Evolutionary conservation across 176 grass and related monocot species (phyloP).

Genomic region (Cenchrus fungigraminus): DNA sequence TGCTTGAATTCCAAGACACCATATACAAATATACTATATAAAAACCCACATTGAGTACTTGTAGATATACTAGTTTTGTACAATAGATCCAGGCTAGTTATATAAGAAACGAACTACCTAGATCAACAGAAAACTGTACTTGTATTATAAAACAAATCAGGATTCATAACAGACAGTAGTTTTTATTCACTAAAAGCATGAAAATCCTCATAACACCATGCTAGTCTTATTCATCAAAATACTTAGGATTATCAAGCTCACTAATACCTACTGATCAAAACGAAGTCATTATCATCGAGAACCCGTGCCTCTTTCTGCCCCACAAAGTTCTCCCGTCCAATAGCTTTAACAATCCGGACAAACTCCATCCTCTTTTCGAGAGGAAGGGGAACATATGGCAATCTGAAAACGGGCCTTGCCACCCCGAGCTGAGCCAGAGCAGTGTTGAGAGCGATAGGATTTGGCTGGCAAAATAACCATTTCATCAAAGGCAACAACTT

Average conservation of each 20-base stretch:
- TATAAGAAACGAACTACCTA: background rate
- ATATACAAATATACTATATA: too few species aligned
- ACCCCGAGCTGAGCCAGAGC: constrained; percentile 83
- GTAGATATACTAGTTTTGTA: background rate
- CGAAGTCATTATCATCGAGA: constrained; percentile 81
- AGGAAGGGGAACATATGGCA: constrained; percentile 80
- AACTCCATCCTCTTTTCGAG: constrained; percentile 74
- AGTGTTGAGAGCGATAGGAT: constrained; percentile 87
- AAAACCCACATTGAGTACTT: too few species aligned
- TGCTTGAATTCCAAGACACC: too few species aligned
- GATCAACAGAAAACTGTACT: background rate
- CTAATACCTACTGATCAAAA: constrained; percentile 73
- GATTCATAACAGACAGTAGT: background rate
- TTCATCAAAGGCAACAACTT: constrained; percentile 73
- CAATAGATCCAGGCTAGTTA: background rate
- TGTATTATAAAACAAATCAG: background rate
- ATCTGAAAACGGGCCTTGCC: constrained; percentile 71
- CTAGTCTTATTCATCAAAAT: background rate
- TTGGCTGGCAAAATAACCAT: constrained; percentile 77
- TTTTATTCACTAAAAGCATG: background rate
- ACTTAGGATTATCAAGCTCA: background rate
- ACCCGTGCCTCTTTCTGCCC: constrained; percentile 67
- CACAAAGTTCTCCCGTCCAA: constrained; percentile 75
- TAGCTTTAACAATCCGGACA: constrained; percentile 66
- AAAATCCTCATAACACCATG: background rate